A percentile compares a stretch with the other conserved stretches of the same genome.
These are phyloP conservation scores for Monosporozyma yasuniensis DNA, from an alignment of 805 yeast genomes.

Conservation along the genomic window DNA sequence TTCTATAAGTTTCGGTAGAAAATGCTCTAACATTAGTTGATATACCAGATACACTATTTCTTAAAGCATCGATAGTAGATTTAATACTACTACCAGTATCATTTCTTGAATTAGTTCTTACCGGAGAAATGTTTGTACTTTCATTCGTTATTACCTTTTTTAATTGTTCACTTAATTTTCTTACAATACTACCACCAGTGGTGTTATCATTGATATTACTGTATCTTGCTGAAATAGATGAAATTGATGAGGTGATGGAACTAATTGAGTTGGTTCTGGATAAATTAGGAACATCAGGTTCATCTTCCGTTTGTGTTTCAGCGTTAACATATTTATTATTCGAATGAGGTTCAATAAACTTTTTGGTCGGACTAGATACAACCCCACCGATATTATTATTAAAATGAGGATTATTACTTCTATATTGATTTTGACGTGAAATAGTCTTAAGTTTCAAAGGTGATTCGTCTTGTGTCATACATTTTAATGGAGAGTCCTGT, in stretches of 20 bases:
- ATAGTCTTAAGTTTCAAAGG: neutral
- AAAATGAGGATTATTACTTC: neutral
- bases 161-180: constrained; percentile 12
- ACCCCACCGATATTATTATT: neutral
- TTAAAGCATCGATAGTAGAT: constrained; percentile 14
- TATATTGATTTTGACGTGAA: neutral
- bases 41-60: constrained; percentile 11
- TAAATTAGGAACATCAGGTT: neutral
- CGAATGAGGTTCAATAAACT: neutral
- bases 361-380: neutral
- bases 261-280: neutral
- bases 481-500: neutral
- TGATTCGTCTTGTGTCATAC: neutral
- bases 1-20: constrained; percentile 5
- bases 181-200: constrained; percentile 18
- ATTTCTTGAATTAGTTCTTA: constrained; percentile 13
- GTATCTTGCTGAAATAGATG: neutral
- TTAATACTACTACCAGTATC: constrained; percentile 22
- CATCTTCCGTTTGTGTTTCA: constrained; percentile 13
- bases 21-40: constrained; percentile 5
- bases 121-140: constrained; percentile 13
- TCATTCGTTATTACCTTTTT: constrained; percentile 19
- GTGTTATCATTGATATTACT: constrained; percentile 7
- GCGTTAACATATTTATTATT: constrained; percentile 7
- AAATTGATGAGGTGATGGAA: neutral